Base-by-base conservation (phyloP, 257 asterid species). In the Solanum pennellii region DNA sequence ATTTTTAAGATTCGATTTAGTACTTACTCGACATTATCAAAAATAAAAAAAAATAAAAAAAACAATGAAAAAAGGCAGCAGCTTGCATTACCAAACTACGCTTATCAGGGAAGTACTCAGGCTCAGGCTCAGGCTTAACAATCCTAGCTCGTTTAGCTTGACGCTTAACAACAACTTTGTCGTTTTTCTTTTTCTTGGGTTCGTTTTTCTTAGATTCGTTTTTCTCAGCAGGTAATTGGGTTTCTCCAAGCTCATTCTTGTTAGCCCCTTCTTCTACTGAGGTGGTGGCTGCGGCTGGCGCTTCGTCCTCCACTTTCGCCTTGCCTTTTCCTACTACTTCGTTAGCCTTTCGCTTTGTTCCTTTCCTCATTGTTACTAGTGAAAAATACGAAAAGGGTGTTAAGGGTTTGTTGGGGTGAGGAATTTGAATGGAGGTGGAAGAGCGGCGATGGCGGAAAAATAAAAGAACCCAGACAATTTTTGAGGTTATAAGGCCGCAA, bases 41-140 rank as follows among this genome's bases (percentile, higher is more conserved):
- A 29, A 27, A 68, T 27, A 29, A 68, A 29, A 29, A 27, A 68
- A 84, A 29, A 5, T 47, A 7, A 14, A 29, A 72, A 14, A 31
- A 52, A 42, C 7, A 56, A 9, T 85, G 71, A 23, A 27, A 47
- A 59, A 14, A 25, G 69, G 65, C 33, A 47, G 27, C 23, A 60
- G 41, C 1, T 12, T 29, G 49, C 39, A 27, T 75, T 93, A 95
- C 98, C 95, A 95, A 89, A 90, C 93, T 94, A 60, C 98, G 94
- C 92, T 90, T 90, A 47, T 96, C 98, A 1, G 90, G 91, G 79
- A 96, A 94, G 90, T 93, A 94, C 91, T 96, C 98, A 0, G 97
- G 47, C 91, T 93, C 95, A 10, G 87, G 56, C 56, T 92, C 92
- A 27, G 89, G 92, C 88, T 92, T 94, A 12, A 83, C 12, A 88